Evolutionary conservation across 2,329 filamentous ascomycete genomes (phyloP).

Genomic region (Trichoderma cornu-damae): DNA sequence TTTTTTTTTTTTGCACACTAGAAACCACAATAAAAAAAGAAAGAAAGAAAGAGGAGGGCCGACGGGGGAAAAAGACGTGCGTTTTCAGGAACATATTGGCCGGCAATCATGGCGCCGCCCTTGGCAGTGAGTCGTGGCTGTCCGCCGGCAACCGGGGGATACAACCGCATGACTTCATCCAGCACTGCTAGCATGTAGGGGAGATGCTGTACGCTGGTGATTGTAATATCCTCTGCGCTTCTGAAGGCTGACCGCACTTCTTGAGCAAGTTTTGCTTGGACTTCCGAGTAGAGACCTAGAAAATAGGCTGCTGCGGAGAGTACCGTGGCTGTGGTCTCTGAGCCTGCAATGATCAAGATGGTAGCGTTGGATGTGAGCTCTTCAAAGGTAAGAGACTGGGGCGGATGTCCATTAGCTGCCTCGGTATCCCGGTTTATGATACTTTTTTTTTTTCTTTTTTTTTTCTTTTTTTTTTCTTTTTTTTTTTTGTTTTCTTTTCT

Average conservation of each 20-base stretch:
- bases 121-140: constrained; percentile 31
- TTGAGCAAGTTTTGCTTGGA: constrained; percentile 29
- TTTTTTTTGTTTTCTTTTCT: too few relatives aligned
- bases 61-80: constrained; percentile 23
- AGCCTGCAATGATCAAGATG: constrained; percentile 28
- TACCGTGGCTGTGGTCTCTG: constrained; percentile 32
- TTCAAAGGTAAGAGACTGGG: constrained; percentile 14
- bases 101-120: constrained; percentile 29
- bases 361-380: constrained; percentile 20
- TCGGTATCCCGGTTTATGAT: background rate
- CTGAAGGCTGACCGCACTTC: constrained; percentile 29
- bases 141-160: constrained; percentile 39
- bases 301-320: constrained; percentile 27
- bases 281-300: constrained; percentile 29
- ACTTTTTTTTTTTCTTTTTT: too few relatives aligned
- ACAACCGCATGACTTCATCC: constrained; percentile 44
- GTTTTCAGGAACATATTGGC: constrained; percentile 30
- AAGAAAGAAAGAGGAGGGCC: background rate
- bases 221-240: constrained; percentile 18
- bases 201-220: constrained; percentile 17
- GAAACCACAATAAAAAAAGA: too few relatives aligned
- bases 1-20: too few relatives aligned
- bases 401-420: background rate
- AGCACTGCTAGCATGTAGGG: constrained; percentile 47
- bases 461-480: too few relatives aligned